Percentiles rank a stretch among this genome's conserved stretches.
These are phyloP conservation scores for Aspergillus sp. DNA, from an alignment of 2,329 filamentous ascomycete genomes.

Conservation along the genomic window DNA sequence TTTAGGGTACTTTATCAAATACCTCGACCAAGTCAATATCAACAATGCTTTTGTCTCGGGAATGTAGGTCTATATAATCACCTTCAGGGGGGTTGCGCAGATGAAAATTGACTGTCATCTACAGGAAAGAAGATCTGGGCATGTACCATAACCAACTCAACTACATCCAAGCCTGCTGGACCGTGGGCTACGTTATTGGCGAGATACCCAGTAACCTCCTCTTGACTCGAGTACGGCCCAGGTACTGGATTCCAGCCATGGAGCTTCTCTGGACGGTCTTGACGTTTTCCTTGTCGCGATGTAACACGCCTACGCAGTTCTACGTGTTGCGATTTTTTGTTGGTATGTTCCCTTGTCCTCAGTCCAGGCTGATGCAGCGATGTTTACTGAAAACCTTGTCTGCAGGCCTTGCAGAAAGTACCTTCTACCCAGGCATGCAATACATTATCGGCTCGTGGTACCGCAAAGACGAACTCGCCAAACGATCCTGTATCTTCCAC, in stretches of 20 bases:
- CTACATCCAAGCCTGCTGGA: slow-evolving; percentile 50
- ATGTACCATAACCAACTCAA: slow-evolving; percentile 50
- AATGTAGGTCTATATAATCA: slow-evolving; percentile 25
- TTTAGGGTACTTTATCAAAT: slow-evolving; percentile 45
- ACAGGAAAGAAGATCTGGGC: slow-evolving; percentile 45
- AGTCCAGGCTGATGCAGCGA: neutral
- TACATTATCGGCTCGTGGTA: slow-evolving; percentile 48
- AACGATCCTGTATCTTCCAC: slow-evolving; percentile 47
- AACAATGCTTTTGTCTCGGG: slow-evolving; percentile 43
- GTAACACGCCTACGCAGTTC: slow-evolving; percentile 37
- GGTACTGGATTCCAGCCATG: slow-evolving; percentile 42
- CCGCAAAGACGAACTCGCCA: slow-evolving; percentile 43
- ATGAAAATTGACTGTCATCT: neutral
- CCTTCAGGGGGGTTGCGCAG: neutral
- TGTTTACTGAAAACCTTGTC: neutral
- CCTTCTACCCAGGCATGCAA: slow-evolving; percentile 47
- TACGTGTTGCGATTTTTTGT: slow-evolving; percentile 45
- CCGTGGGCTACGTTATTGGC: slow-evolving; percentile 52
- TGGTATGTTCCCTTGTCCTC: slow-evolving; percentile 18
- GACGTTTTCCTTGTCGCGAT: slow-evolving; percentile 38
- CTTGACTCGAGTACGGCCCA: slow-evolving; percentile 41
- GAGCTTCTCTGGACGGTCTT: slow-evolving; percentile 45
- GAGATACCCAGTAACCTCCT: slow-evolving; percentile 46
- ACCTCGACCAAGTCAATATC: slow-evolving; percentile 40
- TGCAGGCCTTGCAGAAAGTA: slow-evolving; percentile 40